Evolutionary conservation across 75 land plant species (phyloP).

Genomic region (Adiantum capillusveneris): DNA sequence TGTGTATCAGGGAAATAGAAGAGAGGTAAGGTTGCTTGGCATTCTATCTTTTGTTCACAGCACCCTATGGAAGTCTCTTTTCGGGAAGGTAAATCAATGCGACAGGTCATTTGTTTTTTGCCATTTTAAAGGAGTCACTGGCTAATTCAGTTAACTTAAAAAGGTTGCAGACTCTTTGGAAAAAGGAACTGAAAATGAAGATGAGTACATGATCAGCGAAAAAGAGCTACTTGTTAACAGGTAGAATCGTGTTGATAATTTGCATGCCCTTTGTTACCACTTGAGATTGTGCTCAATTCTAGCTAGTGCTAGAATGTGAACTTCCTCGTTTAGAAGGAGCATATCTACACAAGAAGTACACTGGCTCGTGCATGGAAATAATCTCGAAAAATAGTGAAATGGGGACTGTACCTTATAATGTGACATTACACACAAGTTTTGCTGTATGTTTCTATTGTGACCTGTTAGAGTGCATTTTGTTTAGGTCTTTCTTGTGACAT

Average conservation of each 20-base stretch:
- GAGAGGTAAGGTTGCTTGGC: slow-evolving; percentile 76
- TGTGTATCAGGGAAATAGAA: slow-evolving; percentile 62
- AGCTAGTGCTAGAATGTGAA: no score
- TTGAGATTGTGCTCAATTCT: no score
- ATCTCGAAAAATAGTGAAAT: no score
- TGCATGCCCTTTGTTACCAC: not conserved
- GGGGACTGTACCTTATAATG: no score
- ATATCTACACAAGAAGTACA: no score
- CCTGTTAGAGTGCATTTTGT: no score
- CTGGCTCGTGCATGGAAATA: no score
- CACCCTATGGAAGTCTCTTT: slow-evolving; percentile 91
- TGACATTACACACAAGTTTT: no score
- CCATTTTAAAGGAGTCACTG: not conserved
- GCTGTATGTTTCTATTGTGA: no score
- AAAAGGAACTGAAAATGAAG: slow-evolving; percentile 99
- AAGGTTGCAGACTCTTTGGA: slow-evolving; percentile 97
- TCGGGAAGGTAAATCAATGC: slow-evolving; percentile 68
- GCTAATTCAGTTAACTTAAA: slow-evolving; percentile 1
- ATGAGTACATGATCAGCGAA: slow-evolving; percentile 99
- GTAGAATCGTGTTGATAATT: slow-evolving; percentile 37
- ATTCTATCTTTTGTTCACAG: slow-evolving; percentile 92
- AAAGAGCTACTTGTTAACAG: slow-evolving; percentile 88
- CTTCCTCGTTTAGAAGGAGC: no score
- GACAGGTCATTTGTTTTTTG: not conserved
- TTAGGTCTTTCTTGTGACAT: no score